phyloP scores from a whole-genome alignment of 345 rosid genomes.

The Hibiscus trionum region DNA sequence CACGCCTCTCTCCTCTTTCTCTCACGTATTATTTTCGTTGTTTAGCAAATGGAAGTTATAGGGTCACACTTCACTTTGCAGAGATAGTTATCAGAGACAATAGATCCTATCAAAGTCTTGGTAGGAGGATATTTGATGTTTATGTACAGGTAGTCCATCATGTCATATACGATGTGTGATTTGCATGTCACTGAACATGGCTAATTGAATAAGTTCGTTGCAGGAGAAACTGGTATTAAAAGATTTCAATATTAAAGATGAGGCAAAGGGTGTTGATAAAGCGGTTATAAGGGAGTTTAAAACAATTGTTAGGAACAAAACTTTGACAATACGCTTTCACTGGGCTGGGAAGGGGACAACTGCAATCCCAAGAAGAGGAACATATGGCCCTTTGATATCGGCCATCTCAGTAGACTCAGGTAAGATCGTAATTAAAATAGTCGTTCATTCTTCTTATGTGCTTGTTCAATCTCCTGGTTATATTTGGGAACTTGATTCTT shows the following conservation, averaged over 20 bases:
- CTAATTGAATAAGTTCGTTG: not conserved
- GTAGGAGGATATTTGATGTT: slow-evolving; percentile 44
- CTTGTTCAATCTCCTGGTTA: not conserved
- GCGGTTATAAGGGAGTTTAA: slow-evolving; percentile 14
- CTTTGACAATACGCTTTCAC: slow-evolving; percentile 32
- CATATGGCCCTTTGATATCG: slow-evolving; percentile 39
- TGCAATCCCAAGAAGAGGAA: slow-evolving; percentile 22
- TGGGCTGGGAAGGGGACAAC: slow-evolving; percentile 48
- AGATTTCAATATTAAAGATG: slow-evolving; percentile 28
- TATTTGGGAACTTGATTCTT: not conserved
- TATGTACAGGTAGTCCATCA: slow-evolving; percentile 36
- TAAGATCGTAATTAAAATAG: slow-evolving; percentile 7
- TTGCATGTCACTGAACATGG: not conserved
- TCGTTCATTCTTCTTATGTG: not conserved
- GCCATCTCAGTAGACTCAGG: slow-evolving; percentile 36
- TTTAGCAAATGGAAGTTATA: slow-evolving; percentile 44
- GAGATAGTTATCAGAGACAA: slow-evolving; percentile 41
- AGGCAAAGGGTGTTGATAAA: slow-evolving; percentile 25
- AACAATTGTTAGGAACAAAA: slow-evolving; percentile 18
- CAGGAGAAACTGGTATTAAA: slow-evolving; percentile 25
- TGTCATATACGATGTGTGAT: not conserved
- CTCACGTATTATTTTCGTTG: slow-evolving; percentile 44
- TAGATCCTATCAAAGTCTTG: slow-evolving; percentile 29
- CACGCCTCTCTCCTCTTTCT: slow-evolving; percentile 44
- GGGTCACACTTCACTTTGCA: slow-evolving; percentile 44